Conservation (phyloP, 2,329 filamentous ascomycete species). For the Sphaerostilbella broomeana region DNA sequence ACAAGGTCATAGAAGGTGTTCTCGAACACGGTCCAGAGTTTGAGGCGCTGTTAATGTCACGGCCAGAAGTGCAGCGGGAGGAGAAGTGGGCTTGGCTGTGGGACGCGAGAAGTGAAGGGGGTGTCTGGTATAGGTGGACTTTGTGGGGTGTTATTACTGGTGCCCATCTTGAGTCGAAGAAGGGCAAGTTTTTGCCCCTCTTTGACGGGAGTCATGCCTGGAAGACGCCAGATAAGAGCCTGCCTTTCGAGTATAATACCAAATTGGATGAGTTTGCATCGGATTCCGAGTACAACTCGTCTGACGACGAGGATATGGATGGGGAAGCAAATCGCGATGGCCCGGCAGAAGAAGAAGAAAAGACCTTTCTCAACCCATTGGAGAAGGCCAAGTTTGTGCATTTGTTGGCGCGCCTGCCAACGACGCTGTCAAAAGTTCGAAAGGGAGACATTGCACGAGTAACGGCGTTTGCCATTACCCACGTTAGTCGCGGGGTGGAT, state of each 20-base stretch:
- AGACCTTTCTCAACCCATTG: slow-evolving; percentile 70
- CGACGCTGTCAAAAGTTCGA: slow-evolving; percentile 63
- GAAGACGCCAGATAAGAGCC: slow-evolving; percentile 63
- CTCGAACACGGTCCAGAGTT: slow-evolving; percentile 78
- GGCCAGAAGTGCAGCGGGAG: slow-evolving; percentile 73
- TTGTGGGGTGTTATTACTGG: slow-evolving; percentile 81
- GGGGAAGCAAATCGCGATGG: slow-evolving; percentile 49
- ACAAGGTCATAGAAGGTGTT: slow-evolving; percentile 77
- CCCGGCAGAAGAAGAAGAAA: slow-evolving; percentile 40
- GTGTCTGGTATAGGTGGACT: slow-evolving; percentile 88
- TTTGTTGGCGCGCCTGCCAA: slow-evolving; percentile 75
- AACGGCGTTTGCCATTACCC: slow-evolving; percentile 81
- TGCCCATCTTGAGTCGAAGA: slow-evolving; percentile 38
- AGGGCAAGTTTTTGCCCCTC: slow-evolving; percentile 53
- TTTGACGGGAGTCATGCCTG: slow-evolving; percentile 75
- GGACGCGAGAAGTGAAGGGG: slow-evolving; percentile 71
- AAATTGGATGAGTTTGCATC: slow-evolving; percentile 72
- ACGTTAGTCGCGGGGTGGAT: slow-evolving; percentile 76
- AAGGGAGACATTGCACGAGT: slow-evolving; percentile 82
- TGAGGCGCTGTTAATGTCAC: slow-evolving; percentile 85
- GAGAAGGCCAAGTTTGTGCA: slow-evolving; percentile 80
- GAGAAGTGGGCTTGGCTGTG: slow-evolving; percentile 94
- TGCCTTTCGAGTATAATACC: slow-evolving; percentile 78
- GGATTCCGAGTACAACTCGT: slow-evolving; percentile 79
- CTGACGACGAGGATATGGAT: slow-evolving; percentile 70